Conservation (phyloP, 768 basidiomycete genomes). For the Xanthoconium stramineum region DNA sequence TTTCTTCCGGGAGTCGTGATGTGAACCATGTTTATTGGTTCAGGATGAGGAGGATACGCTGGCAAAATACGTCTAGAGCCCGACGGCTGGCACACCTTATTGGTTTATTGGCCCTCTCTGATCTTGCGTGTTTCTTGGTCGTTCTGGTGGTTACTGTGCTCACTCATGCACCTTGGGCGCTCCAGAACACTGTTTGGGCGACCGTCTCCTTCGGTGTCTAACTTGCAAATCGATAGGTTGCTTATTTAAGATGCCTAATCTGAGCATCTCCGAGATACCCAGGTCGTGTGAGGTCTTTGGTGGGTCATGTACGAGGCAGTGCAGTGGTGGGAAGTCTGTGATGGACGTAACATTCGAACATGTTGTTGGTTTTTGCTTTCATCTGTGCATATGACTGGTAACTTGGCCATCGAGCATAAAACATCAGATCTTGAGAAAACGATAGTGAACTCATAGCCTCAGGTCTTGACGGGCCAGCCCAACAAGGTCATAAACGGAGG, state of each 20-base stretch:
- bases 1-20: slow-evolving; percentile 7
- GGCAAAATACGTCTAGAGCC: slow-evolving; percentile 10
- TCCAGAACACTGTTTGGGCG: slow-evolving; percentile 25
- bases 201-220: slow-evolving; percentile 21
- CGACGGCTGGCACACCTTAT: slow-evolving; percentile 4
- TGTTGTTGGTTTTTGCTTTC: background rate
- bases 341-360: background rate
- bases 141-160: slow-evolving; percentile 13
- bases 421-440: background rate
- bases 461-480: too few species aligned
- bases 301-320: background rate
- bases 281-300: background rate
- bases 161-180: slow-evolving; percentile 17
- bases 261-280: background rate
- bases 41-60: slow-evolving; percentile 10
- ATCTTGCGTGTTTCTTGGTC: slow-evolving; percentile 17
- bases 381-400: slow-evolving; percentile 1
- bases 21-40: slow-evolving; percentile 7
- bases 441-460: too few species aligned
- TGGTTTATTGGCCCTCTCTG: slow-evolving; percentile 7
- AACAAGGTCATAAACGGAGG: too few species aligned
- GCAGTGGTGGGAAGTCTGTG: background rate
- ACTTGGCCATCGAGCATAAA: background rate
- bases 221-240: slow-evolving; percentile 2
- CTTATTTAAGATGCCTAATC: slow-evolving; percentile 1